Evolutionary conservation across 257 asterid genomes (phyloP), one percentile per base, ranked within the genome.

Genomic region (Agastache rugosa): DNA sequence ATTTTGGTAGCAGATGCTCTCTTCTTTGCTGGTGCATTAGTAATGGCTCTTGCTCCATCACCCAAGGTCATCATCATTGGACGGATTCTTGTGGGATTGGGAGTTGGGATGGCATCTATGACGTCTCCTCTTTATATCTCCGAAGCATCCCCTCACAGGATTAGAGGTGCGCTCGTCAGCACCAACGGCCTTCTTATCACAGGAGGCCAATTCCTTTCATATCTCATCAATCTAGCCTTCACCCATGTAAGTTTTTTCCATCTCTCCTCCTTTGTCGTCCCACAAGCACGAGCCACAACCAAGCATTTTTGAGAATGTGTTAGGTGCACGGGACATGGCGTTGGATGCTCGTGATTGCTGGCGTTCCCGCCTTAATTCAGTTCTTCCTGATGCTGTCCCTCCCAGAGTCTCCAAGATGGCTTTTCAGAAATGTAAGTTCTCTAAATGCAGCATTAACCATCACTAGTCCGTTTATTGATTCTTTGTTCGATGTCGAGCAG

Each of bases 21-120:
- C 42, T 89, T 86, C 79, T 80, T 85, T 29, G 7, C 75, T 11
- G 95, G 95, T 8, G 91, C 89, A 29, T 5, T 83, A 2, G 29
- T 85, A 5, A 89, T 89, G 95, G 88, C 90, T 10, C 23, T 67
- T 62, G 74, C 91, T 42, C 91, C 87, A 1, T 69, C 78, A 14
- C 90, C 95, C 0, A 70, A 77, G 81, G 19, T 87, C 69, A 83
- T 89, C 65, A 80, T 89, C 48, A 0, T 80, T 9, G 95, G 92
- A 9, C 79, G 95, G 56, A n/a, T 89, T 16, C 76, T 87, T 29
- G 90, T 89, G 15, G 95, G 92, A 2, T 41, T 87, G 6, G 92
- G 92, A 39, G 95, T 89, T 27, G 95, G 95, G 39, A 89, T 89
- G 95, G 92, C 95, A 3, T 89, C 95, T 42, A 87, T 89, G 95